Evolutionary conservation across 2,329 filamentous ascomycete genomes (phyloP), one percentile per base, ranked within the genome.

Genomic region (Colletotrichum spinosum): DNA sequence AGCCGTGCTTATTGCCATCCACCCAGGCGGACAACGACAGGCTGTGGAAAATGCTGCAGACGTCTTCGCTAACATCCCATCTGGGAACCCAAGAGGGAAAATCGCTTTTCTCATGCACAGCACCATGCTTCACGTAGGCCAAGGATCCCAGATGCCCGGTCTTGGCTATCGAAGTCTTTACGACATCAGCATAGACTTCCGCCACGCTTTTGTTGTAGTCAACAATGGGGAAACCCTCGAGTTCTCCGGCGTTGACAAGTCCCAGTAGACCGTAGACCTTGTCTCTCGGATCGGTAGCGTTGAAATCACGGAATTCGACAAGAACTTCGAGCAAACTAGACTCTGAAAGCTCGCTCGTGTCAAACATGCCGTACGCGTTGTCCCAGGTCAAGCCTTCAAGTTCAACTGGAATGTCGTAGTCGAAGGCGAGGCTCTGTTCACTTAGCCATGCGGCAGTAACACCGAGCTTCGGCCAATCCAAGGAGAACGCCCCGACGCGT

Each of bases 191-290:
- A 44, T 58, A 58, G 1, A 58, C 55, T 8, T 58, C 45, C 2
- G 46, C 55, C 13, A 51, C 45, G 38, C 37, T 44, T n/a, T 51
- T 51, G 2, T 38, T 10, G 17, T 58, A 58, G 55, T 58, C 55
- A 12, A 58, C 55, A 6, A 17, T 33, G 13, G 17, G 17, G 45
- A 51, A 58, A 2, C 13, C 45, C 13, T 51, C 38, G 3, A 58
- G 55, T 2, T 4, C n/a, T 7, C 42, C 37, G 9, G n/a, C 17
- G 37, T 15, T 34, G 13, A 35, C 39, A 35, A 61, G 58, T 4
- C 58, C 58, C 9, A 61, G n/a, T 6, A 61, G 35, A 1, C 58
- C 58, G 10, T 61, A 61, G 11, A 61, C 58, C n/a, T 61, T 61
- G 37, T 61, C 58, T 25, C 58, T 34, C 3, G 44, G 44, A 44